Conservation (phyloP, 768 basidiomycete species). For the Wakefieldia striispora region DNA sequence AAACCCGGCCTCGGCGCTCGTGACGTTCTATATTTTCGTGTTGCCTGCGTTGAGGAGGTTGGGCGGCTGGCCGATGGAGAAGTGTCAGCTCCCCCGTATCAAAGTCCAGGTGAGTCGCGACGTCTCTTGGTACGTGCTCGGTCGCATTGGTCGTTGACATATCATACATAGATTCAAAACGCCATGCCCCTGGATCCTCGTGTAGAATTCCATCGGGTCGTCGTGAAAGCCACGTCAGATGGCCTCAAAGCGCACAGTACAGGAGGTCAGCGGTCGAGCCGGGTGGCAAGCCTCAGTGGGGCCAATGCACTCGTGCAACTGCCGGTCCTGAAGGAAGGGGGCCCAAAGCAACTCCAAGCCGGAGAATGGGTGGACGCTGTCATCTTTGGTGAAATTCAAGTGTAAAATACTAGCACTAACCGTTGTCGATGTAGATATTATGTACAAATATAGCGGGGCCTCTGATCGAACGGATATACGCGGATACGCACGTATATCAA, state of each 20-base stretch:
- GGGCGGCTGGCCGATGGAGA: conserved; percentile 59
- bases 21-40: conserved; percentile 83
- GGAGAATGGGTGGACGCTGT: conserved; percentile 62
- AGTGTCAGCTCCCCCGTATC: conserved; percentile 59
- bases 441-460: too few species aligned
- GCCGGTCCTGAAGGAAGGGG: conserved; percentile 42
- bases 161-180: conserved; percentile 46
- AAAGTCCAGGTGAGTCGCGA: conserved; percentile 53
- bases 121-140: not conserved
- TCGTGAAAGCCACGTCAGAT: conserved; percentile 43
- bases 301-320: conserved; percentile 79
- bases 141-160: not conserved
- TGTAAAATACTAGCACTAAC: conserved; percentile 15
- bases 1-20: conserved; percentile 85
- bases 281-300: conserved; percentile 74
- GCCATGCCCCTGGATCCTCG: conserved; percentile 69
- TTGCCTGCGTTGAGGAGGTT: conserved; percentile 73
- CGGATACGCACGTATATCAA: too few species aligned
- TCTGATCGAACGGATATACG: too few species aligned
- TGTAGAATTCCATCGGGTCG: conserved; percentile 80
- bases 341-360: conserved; percentile 39
- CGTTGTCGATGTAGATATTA: too few species aligned
- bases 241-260: conserved; percentile 73
- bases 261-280: conserved; percentile 83
- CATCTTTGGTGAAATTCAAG: conserved; percentile 64